A percentile compares a stretch with the other conserved stretches of the same genome.
Evolutionary conservation across 495 filamentous ascomycete genomes (phyloP).

Genomic region (Achaetomiella virescens): DNA sequence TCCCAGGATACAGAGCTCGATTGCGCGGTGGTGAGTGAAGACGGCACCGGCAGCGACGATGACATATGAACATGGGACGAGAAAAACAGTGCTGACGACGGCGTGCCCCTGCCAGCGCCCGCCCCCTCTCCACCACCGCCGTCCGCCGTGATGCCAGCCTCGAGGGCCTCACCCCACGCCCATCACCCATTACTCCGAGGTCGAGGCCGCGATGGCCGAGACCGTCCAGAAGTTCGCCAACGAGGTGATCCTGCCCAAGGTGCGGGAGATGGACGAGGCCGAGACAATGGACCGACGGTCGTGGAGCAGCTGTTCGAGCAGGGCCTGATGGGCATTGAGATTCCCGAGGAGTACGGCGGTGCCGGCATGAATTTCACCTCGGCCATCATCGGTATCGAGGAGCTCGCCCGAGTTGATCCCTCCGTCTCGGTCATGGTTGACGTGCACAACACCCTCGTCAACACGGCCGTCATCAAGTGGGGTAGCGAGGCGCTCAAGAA

Average conservation of each 20-base stretch:
- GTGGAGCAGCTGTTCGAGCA: slow-evolving; percentile 96
- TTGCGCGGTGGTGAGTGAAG: slow-evolving; percentile 24
- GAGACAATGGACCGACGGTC: slow-evolving; percentile 84
- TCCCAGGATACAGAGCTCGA: slow-evolving; percentile 22
- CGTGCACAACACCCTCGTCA: slow-evolving; percentile 97
- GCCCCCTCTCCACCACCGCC: slow-evolving; percentile 67
- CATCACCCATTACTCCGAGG: slow-evolving; percentile 88
- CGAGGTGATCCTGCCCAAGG: slow-evolving; percentile 83
- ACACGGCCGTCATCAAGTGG: slow-evolving; percentile 86
- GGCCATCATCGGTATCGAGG: slow-evolving; percentile 94
- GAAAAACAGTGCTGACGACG: neutral
- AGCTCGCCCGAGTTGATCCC: slow-evolving; percentile 89
- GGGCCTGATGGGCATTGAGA: slow-evolving; percentile 94
- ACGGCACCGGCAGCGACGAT: neutral
- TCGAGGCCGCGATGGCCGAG: slow-evolving; percentile 82
- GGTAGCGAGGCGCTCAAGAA: slow-evolving; percentile 67
- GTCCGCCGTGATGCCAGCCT: slow-evolving; percentile 56
- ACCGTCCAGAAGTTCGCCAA: slow-evolving; percentile 84
- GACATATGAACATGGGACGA: neutral
- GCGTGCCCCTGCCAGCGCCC: slow-evolving; percentile 35
- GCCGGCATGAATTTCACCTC: slow-evolving; percentile 98
- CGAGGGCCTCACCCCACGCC: slow-evolving; percentile 71
- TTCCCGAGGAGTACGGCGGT: slow-evolving; percentile 93
- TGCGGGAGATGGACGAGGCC: slow-evolving; percentile 95
- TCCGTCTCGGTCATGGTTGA: slow-evolving; percentile 90